Percentiles rank a stretch among this genome's conserved stretches.
Evolutionary conservation across 208 protist species (phyloP).

Genomic region (Acanthamoeba culbertsoni): DNA sequence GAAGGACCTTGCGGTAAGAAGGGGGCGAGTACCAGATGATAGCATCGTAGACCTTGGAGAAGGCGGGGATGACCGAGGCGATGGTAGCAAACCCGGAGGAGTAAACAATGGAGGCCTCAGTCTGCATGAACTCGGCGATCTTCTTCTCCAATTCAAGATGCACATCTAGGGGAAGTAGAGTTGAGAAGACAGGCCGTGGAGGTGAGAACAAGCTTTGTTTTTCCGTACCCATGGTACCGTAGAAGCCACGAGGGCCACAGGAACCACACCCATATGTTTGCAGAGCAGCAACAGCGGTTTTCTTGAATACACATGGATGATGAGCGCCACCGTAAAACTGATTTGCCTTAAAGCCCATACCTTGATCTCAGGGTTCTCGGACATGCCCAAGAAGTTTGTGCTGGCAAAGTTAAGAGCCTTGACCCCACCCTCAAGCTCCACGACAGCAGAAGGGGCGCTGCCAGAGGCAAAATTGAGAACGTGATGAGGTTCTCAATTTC

Average conservation of each 20-base stretch:
- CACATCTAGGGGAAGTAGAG: conserved; percentile 80
- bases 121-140: conserved; percentile 89
- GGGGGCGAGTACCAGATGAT: conserved; percentile 82
- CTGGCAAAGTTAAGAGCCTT: conserved; percentile 88
- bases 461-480: not conserved
- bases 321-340: not conserved
- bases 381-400: conserved; percentile 93
- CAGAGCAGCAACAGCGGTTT: conserved; percentile 86
- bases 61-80: conserved; percentile 94
- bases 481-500: not conserved
- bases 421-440: conserved; percentile 62
- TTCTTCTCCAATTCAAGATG: conserved; percentile 93
- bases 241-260: conserved; percentile 97
- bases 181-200: not conserved
- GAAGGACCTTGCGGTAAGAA: not conserved
- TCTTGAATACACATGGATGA: not conserved
- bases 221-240: conserved; percentile 91
- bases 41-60: conserved; percentile 90
- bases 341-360: not conserved
- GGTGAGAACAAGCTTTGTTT: not conserved
- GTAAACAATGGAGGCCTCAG: conserved; percentile 92
- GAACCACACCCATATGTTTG: conserved; percentile 95
- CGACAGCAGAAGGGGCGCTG: not conserved
- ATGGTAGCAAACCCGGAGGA: conserved; percentile 94
- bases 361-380: conserved; percentile 86